Conservation (phyloP, 139 green algal species). For the Micractinium sp. region DNA sequence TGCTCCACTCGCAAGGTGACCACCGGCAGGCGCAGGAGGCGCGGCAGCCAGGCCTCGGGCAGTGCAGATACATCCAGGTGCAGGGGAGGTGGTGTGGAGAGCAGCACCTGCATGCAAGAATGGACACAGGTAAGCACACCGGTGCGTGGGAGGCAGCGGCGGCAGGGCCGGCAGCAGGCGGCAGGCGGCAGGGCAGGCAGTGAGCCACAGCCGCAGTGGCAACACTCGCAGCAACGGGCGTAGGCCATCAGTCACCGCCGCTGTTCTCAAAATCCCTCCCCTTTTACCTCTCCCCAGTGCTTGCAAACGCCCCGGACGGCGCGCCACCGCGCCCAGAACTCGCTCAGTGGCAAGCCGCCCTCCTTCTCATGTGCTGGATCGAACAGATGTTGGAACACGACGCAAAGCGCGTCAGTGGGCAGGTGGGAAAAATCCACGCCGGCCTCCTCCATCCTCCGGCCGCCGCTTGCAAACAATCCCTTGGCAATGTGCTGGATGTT, state of each 20-base stretch:
- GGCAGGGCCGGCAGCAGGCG: not conserved
- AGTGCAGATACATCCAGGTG: not conserved
- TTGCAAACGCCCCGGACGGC: not conserved
- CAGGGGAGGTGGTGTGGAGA: not conserved
- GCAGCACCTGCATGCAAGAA: not conserved
- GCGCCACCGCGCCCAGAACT: not conserved
- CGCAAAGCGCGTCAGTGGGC: constrained; percentile 2
- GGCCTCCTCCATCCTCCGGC: too few relatives aligned
- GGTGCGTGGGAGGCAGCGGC: not conserved
- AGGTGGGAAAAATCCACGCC: not conserved
- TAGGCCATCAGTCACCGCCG: not conserved
- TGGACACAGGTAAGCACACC: not conserved
- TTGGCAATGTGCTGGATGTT: too few relatives aligned
- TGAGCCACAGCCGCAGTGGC: not conserved
- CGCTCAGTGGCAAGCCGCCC: constrained; percentile 10
- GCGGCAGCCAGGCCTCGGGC: constrained; percentile 4
- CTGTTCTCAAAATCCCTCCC: too few relatives aligned
- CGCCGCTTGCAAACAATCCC: too few relatives aligned
- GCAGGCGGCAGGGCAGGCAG: not conserved
- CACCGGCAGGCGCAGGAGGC: not conserved
- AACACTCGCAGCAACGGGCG: not conserved
- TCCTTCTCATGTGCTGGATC: not conserved
- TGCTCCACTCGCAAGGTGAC: not conserved
- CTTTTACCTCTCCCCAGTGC: constrained; percentile 13
- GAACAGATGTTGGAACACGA: constrained; percentile 17